These are phyloP conservation scores for Trypethelium eluteriae DNA, from an alignment of 495 filamentous ascomycete species.

Conservation along the genomic window DNA sequence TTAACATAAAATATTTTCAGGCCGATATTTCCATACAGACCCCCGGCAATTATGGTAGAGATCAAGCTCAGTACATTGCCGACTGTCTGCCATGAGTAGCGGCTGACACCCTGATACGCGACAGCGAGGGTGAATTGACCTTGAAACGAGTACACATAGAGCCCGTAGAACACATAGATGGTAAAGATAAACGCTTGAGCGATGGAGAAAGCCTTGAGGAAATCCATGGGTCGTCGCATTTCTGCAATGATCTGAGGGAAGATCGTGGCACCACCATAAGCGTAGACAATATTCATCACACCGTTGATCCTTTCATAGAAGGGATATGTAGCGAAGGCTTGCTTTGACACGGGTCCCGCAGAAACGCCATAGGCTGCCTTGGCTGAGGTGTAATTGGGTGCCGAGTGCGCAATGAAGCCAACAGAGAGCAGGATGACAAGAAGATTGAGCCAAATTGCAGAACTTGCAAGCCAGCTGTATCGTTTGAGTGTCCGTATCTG, in stretches of 20 bases:
- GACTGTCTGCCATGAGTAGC: slow-evolving; percentile 47
- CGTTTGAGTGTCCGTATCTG: slow-evolving; percentile 46
- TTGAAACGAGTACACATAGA: slow-evolving; percentile 39
- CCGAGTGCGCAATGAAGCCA: slow-evolving; percentile 44
- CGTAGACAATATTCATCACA: slow-evolving; percentile 40
- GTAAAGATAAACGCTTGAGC: slow-evolving; percentile 37
- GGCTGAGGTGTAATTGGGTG: slow-evolving; percentile 40
- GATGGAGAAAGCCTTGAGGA: slow-evolving; percentile 53
- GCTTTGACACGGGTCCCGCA: slow-evolving; percentile 26
- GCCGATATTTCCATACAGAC: slow-evolving; percentile 58
- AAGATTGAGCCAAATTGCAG: slow-evolving; percentile 51
- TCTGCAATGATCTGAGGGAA: slow-evolving; percentile 63
- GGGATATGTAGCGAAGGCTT: slow-evolving; percentile 24
- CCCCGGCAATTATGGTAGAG: slow-evolving; percentile 48
- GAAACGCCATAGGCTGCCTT: slow-evolving; percentile 19
- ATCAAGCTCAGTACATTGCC: slow-evolving; percentile 49
- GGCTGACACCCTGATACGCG: slow-evolving; percentile 44
- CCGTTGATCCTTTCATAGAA: slow-evolving; percentile 27
- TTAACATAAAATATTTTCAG: slow-evolving; percentile 60
- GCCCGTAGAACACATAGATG: slow-evolving; percentile 44
- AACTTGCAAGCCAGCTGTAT: slow-evolving; percentile 52
- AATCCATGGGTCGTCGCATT: slow-evolving; percentile 56
- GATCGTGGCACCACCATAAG: slow-evolving; percentile 53
- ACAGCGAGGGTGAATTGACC: slow-evolving; percentile 48
- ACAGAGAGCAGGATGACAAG: slow-evolving; percentile 49